Evolutionary conservation across 306 rosid species (phyloP).

Genomic region (Prosopis cineraria): DNA sequence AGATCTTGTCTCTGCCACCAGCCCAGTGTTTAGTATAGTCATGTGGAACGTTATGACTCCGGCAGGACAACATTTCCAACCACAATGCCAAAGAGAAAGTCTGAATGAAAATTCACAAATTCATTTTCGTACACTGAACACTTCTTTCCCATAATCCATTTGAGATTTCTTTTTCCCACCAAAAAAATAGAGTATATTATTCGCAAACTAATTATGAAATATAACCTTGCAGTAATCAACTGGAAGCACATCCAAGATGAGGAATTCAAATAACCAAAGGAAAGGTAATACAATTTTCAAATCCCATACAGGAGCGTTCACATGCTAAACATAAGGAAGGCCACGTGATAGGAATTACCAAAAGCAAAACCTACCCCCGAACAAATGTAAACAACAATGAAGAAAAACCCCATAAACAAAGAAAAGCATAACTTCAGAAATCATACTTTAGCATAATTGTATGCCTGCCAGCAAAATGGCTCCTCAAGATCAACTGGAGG

Average conservation of each 20-base stretch:
- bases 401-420: conserved; percentile 20
- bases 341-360: conserved; percentile 21
- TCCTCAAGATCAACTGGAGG: conserved; percentile 95
- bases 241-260: background rate
- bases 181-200: background rate
- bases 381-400: conserved; percentile 11
- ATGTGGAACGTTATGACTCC: background rate
- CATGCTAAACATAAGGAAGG: conserved; percentile 22
- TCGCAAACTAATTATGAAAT: background rate
- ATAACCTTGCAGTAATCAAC: background rate
- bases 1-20: background rate
- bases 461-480: conserved; percentile 99
- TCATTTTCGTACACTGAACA: background rate
- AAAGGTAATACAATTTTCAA: background rate
- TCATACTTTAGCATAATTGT: conserved; percentile 86
- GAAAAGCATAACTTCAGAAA: conserved; percentile 6
- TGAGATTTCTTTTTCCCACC: background rate
- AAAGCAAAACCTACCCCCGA: conserved; percentile 20
- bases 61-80: background rate
- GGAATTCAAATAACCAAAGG: background rate
- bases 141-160: background rate
- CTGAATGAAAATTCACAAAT: background rate
- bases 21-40: background rate
- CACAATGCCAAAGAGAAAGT: background rate
- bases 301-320: background rate